These are phyloP conservation scores for Ophiostoma perfectum DNA, from an alignment of 2,329 filamentous ascomycete species.

Conservation along the genomic window DNA sequence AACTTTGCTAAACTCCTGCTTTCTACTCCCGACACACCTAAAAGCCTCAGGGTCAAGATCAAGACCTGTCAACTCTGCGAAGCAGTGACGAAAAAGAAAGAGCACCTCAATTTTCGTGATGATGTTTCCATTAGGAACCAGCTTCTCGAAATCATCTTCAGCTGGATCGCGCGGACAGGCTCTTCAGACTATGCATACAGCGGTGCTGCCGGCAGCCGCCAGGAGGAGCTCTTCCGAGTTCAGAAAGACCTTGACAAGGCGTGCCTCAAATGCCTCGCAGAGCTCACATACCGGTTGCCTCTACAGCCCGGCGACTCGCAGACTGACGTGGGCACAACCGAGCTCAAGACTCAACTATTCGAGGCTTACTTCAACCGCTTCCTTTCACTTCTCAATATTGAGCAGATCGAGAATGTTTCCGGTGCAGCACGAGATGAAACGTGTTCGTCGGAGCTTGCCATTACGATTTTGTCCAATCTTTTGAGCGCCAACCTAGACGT, in stretches of 20 bases:
- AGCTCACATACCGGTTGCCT: conserved; percentile 60
- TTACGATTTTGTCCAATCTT: conserved; percentile 63
- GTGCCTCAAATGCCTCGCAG: conserved; percentile 59
- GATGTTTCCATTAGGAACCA: conserved; percentile 65
- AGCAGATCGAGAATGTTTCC: conserved; percentile 42
- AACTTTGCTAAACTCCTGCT: conserved; percentile 64
- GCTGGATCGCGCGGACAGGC: conserved; percentile 56
- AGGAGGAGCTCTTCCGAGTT: conserved; percentile 53
- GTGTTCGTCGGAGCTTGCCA: conserved; percentile 57
- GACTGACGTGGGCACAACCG: conserved; percentile 60
- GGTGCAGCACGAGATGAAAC: conserved; percentile 47
- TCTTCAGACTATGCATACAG: conserved; percentile 36
- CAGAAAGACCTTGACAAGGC: conserved; percentile 63
- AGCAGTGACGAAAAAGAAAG: conserved; percentile 59
- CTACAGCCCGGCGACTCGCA: conserved; percentile 61
- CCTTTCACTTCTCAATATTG: conserved; percentile 58
- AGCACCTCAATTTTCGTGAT: conserved; percentile 62
- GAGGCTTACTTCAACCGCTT: conserved; percentile 67
- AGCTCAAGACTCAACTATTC: conserved; percentile 66
- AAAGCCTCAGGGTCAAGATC: conserved; percentile 59
- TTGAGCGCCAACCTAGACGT: conserved; percentile 67
- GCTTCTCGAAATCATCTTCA: conserved; percentile 61
- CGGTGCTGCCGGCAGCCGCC: conserved; percentile 34
- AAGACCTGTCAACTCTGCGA: conserved; percentile 64
- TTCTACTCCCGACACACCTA: conserved; percentile 49